Base-by-base conservation (phyloP, 1,284 basidiomycete genomes). In the Ganoderma lingzhi region DNA sequence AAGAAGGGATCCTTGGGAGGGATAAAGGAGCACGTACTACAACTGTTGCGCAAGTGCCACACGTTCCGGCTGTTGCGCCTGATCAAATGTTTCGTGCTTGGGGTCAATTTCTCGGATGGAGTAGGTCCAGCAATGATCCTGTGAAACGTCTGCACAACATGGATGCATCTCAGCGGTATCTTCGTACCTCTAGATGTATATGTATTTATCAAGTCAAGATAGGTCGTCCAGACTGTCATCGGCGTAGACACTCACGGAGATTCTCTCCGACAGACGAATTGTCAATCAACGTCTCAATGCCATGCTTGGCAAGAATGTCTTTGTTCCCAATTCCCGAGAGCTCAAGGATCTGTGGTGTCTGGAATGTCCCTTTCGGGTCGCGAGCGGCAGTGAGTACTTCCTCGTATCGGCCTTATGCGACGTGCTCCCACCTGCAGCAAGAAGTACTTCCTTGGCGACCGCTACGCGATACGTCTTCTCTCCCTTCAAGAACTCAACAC, bases 271-370 rank as follows among this genome's bases (percentile, higher is more conserved):
- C 80, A 6, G 75, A 76, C 6, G 80, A 81, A 12, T 84, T 79
- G 44, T 83, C 78, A 15, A 81, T 58, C 35, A 77, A 73, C n/a
- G 79, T 76, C 12, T 78, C 65, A 30, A 84, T 79, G 0, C 78
- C 79, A 44, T 79, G 70, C 0, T 70, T 64, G 28, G 74, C 66
- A 8, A 84, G 74, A 10, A 81, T 71, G 0, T 74, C 72, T 3
- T 68, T 67, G 30, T 78, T 74, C 6, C 82, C 83, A 35, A 84
- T 81, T 5, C 83, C 83, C 1, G 80, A 82, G 4, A 83, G 75
- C 69, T 82, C 80, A 2, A 83, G 74, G 12, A 82, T 69, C 56
- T 71, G 51, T 14, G 45, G 65, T 1, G 58, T 69, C 61, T 68
- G 66, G 30, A 69, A 56, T 5, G 62, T 14, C 6, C 70, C 67